These are phyloP conservation scores for Colletotrichum acutatum DNA, from an alignment of 2,329 filamentous ascomycete genomes.

Conservation along the genomic window DNA sequence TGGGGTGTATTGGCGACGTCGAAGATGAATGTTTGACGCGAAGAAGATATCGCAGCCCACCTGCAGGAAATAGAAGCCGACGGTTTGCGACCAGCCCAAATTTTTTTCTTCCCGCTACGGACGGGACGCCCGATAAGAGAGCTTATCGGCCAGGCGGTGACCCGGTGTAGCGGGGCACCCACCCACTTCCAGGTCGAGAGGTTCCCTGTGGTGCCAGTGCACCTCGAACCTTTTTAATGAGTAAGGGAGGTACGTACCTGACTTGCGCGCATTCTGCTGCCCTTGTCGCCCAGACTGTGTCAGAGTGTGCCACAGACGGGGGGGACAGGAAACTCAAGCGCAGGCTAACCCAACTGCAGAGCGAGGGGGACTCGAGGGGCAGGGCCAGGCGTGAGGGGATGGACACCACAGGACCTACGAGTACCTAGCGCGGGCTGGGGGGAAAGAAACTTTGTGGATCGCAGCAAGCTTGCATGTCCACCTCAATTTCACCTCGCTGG, in stretches of 20 bases:
- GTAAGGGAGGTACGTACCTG: background rate
- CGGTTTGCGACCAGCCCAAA: background rate
- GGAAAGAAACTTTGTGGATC: conserved; percentile 32
- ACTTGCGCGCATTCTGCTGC: background rate
- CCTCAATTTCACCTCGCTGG: conserved; percentile 6
- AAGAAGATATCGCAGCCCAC: background rate
- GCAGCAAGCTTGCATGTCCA: conserved; percentile 26
- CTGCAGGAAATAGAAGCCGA: background rate
- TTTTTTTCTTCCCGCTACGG: background rate
- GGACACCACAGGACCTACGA: background rate
- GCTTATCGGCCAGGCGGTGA: conserved; percentile 20
- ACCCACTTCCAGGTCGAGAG: background rate
- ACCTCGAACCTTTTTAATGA: background rate
- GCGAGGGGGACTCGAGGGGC: background rate
- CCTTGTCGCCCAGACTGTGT: background rate
- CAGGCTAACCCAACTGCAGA: background rate
- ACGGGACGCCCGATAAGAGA: conserved; percentile 7
- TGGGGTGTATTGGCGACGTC: background rate
- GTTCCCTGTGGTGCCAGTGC: background rate
- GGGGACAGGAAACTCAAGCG: background rate
- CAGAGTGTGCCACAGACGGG: background rate
- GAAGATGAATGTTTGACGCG: background rate
- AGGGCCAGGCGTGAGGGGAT: background rate
- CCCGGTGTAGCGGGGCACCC: background rate
- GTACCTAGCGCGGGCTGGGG: conserved; percentile 8